A percentile compares a stretch with the other conserved stretches of the same genome.
These are phyloP conservation scores for Hypoxylon crocopeplum DNA, from an alignment of 495 filamentous ascomycete genomes.

Conservation along the genomic window DNA sequence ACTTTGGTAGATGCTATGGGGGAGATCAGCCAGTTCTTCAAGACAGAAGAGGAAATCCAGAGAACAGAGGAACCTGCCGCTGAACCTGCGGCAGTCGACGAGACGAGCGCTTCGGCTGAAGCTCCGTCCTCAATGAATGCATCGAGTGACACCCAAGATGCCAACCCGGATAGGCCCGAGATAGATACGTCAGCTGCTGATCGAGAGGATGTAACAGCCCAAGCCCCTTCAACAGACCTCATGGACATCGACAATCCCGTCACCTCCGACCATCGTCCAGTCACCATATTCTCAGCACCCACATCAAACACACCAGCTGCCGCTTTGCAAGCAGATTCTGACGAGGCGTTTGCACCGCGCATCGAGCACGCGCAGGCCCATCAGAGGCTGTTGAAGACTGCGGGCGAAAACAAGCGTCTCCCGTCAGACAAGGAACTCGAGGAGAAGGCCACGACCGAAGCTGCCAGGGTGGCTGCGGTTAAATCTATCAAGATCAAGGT, in stretches of 20 bases:
- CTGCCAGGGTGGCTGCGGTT: constrained; percentile 66
- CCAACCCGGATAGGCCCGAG: constrained; percentile 9
- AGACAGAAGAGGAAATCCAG: constrained; percentile 44
- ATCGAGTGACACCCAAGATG: neutral
- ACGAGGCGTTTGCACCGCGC: constrained; percentile 80
- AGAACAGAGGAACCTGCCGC: constrained; percentile 12
- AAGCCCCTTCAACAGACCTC: constrained; percentile 25
- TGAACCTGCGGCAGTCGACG: constrained; percentile 1
- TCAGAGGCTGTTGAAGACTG: constrained; percentile 71
- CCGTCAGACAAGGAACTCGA: constrained; percentile 72
- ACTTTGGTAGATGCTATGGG: constrained; percentile 86
- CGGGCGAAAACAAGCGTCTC: constrained; percentile 71
- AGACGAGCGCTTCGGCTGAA: constrained; percentile 16
- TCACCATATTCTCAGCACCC: constrained; percentile 80
- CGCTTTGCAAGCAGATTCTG: constrained; percentile 66
- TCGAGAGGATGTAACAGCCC: constrained; percentile 1
- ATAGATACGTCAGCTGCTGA: constrained; percentile 1
- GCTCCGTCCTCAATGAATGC: constrained; percentile 2
- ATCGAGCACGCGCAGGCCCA: constrained; percentile 85
- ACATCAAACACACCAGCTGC: constrained; percentile 75
- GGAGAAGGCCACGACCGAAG: constrained; percentile 61
- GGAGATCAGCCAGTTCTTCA: constrained; percentile 78
- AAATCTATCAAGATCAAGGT: constrained; percentile 77
- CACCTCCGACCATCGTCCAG: constrained; percentile 49
- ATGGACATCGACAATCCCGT: constrained; percentile 39